Evolutionary conservation across 2,329 filamentous ascomycete genomes (phyloP), one percentile per base, ranked within the genome.

Genomic region (Exophiala spinifera): DNA sequence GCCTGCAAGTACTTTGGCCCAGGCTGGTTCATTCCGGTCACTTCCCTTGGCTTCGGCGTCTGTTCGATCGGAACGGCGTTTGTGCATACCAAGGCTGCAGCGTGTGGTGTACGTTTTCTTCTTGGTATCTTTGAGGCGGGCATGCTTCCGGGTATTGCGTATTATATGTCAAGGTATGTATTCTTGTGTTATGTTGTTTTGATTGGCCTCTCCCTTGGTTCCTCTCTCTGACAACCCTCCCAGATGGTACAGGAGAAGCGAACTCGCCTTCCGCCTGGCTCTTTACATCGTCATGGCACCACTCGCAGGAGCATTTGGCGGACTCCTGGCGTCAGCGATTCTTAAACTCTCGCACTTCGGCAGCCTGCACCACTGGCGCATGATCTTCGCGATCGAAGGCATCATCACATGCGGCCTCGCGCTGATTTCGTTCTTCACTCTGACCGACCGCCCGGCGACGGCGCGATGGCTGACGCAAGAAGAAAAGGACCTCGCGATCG

Each of bases 351-450:
- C 79, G 49, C 68, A 74, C 54, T 82, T 88, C 57, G 84, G 82
- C 5, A 66, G 72, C 3, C 69, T 87, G 0, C 72, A 71, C 20
- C 71, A 69, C 4, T 89, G 86, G 86, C 74, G 84, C 6, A 87
- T 87, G 84, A 86, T 88, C 48, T 88, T 88, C 51, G 79, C 77
- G 3, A 82, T 88, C n/a, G 86, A 88, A 65, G 86, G 86, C 17
- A 81, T 87, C 62, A 80, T 87, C 60, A 84, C 81, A 1, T 74
- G 72, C 56, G 74, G 76, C 0, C 67, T 88, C 0, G 76, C 79
- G 0, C n/a, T 88, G 1, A 72, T 88, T 33, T 70, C 79, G 1
- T 86, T 87, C 66, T 60, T 84, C 62, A 85, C 82, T 1, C 70
- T 89, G 15, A 88, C 86, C 0, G 86, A 89, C 65, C 77, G 85